These are phyloP conservation scores for Cladosporium austrohemisphaericum DNA, from an alignment of 2,329 filamentous ascomycete species.

Conservation along the genomic window DNA sequence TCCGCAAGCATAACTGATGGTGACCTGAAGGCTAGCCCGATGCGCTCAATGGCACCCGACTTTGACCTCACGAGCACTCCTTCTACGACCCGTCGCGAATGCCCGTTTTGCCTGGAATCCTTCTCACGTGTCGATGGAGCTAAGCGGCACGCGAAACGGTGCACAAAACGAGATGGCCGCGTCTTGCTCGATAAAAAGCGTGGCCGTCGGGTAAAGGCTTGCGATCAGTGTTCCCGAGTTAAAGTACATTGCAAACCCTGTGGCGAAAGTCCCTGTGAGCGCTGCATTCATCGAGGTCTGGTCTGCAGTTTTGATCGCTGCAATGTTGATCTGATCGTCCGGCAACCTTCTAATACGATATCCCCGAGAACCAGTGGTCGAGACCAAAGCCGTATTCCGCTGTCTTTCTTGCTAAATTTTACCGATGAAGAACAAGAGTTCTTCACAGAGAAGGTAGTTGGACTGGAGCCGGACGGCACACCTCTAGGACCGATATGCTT, in stretches of 20 bases:
- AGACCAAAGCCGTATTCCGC: neutral
- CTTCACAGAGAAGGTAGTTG: constrained; percentile 12
- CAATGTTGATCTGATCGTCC: neutral
- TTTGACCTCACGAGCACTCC: too few species aligned
- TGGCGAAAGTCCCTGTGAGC: constrained; percentile 8
- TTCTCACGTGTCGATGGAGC: constrained; percentile 12
- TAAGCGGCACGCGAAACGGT: constrained; percentile 12
- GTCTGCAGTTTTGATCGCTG: neutral
- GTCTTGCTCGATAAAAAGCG: neutral
- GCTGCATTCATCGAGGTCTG: constrained; percentile 22
- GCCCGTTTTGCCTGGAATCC: constrained; percentile 8
- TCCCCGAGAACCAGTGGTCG: neutral
- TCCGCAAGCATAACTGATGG: too few species aligned
- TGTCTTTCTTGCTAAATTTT: constrained; percentile 10
- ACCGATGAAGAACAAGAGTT: constrained; percentile 15
- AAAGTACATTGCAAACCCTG: constrained; percentile 10
- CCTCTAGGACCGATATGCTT: neutral
- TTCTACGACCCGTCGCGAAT: too few species aligned
- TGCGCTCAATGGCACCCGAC: too few species aligned
- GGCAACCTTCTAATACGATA: too few species aligned
- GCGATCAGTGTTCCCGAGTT: constrained; percentile 10
- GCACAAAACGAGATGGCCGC: neutral
- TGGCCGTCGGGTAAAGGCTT: constrained; percentile 2
- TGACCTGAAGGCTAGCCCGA: too few species aligned
- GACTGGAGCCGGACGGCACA: constrained; percentile 3